phyloP scores from a whole-genome alignment of 192 early-diverging fungal genomes.

The Anaeromyces robustus region DNA sequence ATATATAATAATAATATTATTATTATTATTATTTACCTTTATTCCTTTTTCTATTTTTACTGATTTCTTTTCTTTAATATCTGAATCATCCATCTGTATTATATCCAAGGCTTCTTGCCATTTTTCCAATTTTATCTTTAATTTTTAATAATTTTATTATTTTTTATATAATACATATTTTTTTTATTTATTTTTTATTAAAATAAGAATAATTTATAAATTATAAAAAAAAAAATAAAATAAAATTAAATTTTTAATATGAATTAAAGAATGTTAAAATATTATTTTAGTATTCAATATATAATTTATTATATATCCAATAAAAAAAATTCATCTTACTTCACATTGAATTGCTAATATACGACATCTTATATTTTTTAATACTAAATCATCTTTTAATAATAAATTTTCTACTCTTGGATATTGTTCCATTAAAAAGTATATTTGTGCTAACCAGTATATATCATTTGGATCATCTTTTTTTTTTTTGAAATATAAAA shows the following conservation, averaged over 20 bases:
- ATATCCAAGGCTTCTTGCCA: slow-evolving; percentile 36
- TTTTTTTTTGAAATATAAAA: not conserved
- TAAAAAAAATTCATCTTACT: not conserved
- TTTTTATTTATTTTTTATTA: not conserved
- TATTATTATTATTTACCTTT: slow-evolving; percentile 7
- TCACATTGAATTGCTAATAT: not conserved
- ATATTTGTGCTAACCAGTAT: not conserved
- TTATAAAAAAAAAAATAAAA: not conserved
- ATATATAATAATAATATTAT: no score
- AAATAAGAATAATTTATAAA: not conserved
- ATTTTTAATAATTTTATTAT: not conserved
- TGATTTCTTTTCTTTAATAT: slow-evolving; percentile 7
- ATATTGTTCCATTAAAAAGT: not conserved
- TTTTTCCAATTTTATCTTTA: slow-evolving; percentile 26
- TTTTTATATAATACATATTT: no score
- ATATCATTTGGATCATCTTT: not conserved
- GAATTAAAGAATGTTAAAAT: no score
- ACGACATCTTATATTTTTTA: not conserved
- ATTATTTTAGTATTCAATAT: not conserved
- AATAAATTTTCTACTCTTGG: not conserved
- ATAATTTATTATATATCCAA: not conserved
- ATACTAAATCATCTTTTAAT: not conserved
- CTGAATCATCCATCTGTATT: slow-evolving; percentile 11
- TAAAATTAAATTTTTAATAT: no score
- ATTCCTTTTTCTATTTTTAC: slow-evolving; percentile 22